These are phyloP conservation scores for Trichomonas tenax DNA, from an alignment of 208 protist species.

Conservation along the genomic window DNA sequence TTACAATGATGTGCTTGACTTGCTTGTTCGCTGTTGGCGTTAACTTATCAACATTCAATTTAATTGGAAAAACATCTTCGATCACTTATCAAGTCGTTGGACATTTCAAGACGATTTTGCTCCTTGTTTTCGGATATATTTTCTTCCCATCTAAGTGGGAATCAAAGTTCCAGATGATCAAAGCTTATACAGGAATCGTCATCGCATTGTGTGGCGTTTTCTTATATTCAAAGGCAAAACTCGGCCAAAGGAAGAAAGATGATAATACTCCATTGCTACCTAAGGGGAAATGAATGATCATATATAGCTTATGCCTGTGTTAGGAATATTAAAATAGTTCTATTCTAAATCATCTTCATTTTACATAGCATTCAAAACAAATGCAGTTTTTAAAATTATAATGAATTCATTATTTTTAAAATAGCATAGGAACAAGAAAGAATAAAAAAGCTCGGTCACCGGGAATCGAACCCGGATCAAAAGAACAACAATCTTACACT, in stretches of 20 bases:
- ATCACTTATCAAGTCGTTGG: slow-evolving; percentile 34
- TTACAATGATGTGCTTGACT: slow-evolving; percentile 12
- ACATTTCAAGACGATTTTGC: slow-evolving; percentile 28
- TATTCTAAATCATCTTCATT: too few relatives aligned
- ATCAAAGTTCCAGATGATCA: not conserved
- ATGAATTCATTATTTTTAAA: too few relatives aligned
- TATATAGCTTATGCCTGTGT: too few relatives aligned
- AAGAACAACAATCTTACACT: too few relatives aligned
- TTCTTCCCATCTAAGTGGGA: not conserved
- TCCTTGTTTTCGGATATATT: slow-evolving; percentile 26
- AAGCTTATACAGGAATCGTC: not conserved
- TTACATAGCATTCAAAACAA: too few relatives aligned
- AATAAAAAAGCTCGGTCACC: too few relatives aligned
- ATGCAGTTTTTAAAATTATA: too few relatives aligned
- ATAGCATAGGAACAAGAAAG: too few relatives aligned
- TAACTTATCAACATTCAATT: slow-evolving; percentile 25
- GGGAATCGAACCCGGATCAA: too few relatives aligned
- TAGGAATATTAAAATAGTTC: too few relatives aligned
- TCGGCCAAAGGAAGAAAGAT: not conserved
- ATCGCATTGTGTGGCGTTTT: not conserved
- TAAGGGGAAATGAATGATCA: too few relatives aligned
- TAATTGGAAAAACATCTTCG: slow-evolving; percentile 32
- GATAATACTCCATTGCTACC: too few relatives aligned
- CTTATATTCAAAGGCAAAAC: not conserved
- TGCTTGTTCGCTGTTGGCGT: slow-evolving; percentile 26